These are phyloP conservation scores for Termitomyces sp. DNA, from an alignment of 768 basidiomycete species.

Conservation along the genomic window DNA sequence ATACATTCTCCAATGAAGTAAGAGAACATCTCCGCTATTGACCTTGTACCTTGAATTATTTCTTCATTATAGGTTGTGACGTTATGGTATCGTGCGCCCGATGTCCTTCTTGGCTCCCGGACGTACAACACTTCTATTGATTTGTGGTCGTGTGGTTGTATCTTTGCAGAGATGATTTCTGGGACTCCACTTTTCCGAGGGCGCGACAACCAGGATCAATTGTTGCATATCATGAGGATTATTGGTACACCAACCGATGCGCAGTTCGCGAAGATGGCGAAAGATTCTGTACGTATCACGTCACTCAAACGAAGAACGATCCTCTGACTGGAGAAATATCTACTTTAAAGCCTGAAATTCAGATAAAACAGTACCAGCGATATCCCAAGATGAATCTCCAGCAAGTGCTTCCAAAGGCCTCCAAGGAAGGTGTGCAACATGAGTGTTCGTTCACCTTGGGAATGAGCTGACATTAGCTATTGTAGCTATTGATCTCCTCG, in stretches of 20 bases:
- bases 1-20: constrained; percentile 97
- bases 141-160: constrained; percentile 98
- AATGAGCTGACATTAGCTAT: neutral
- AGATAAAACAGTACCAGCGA: constrained; percentile 78
- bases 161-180: constrained; percentile 99
- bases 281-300: constrained; percentile 68
- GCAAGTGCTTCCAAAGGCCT: constrained; percentile 81
- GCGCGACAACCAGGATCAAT: constrained; percentile 94
- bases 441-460: neutral
- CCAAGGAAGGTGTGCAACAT: constrained; percentile 58
- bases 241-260: constrained; percentile 92
- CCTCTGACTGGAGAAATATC: constrained; percentile 1
- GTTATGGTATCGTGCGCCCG: constrained; percentile 97
- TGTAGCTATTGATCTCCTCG: constrained; percentile 87
- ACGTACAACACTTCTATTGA: constrained; percentile 99
- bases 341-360: constrained; percentile 68
- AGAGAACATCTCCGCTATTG: constrained; percentile 1
- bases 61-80: constrained; percentile 74
- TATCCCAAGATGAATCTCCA: constrained; percentile 81
- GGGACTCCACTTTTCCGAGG: constrained; percentile 96
- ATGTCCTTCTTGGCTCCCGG: constrained; percentile 92
- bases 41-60: neutral
- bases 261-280: constrained; percentile 81
- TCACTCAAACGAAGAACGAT: neutral
- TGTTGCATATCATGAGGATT: constrained; percentile 96